A percentile compares a stretch with the other conserved stretches of the same genome.
Conservation (phyloP, 768 basidiomycete species). For the Pleurotus cornucopiae region DNA sequence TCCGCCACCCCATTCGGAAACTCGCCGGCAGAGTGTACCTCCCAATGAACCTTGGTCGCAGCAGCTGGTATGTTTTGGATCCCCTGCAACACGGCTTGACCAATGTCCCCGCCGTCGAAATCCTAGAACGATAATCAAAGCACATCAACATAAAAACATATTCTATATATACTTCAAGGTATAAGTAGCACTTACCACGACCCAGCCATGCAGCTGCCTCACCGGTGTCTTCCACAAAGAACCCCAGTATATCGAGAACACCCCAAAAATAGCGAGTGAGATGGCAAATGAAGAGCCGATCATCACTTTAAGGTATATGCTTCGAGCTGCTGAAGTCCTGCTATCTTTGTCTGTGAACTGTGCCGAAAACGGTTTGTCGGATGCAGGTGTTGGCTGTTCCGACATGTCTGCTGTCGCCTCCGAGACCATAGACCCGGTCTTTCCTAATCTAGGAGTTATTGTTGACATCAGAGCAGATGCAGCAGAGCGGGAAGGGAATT, state of each 20-base stretch:
- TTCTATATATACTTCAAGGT: neutral
- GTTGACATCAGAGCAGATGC: too few species aligned
- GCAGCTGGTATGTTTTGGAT: slow-evolving; percentile 25
- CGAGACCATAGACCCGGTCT: neutral
- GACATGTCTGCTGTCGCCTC: neutral
- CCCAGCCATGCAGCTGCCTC: slow-evolving; percentile 46
- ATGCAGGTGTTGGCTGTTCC: neutral
- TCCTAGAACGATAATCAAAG: slow-evolving; percentile 32
- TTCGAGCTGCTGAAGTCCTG: slow-evolving; percentile 24
- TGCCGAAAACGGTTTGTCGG: slow-evolving; percentile 15
- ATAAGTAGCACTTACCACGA: slow-evolving; percentile 38
- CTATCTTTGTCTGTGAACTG: slow-evolving; percentile 25
- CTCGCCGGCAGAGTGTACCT: slow-evolving; percentile 29
- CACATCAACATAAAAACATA: neutral
- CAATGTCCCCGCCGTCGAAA: slow-evolving; percentile 54
- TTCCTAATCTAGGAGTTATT: neutral
- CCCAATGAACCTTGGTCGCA: slow-evolving; percentile 40
- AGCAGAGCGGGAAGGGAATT: too few species aligned
- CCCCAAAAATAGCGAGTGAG: slow-evolving; percentile 38
- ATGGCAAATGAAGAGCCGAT: slow-evolving; percentile 30
- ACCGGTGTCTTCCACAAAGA: slow-evolving; percentile 41
- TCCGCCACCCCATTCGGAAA: slow-evolving; percentile 43
- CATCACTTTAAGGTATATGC: slow-evolving; percentile 41
- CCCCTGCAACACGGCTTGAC: slow-evolving; percentile 37
- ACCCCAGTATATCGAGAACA: slow-evolving; percentile 58